phyloP scores from a whole-genome alignment of 805 yeast species.

The Starmerella apicola region DNA sequence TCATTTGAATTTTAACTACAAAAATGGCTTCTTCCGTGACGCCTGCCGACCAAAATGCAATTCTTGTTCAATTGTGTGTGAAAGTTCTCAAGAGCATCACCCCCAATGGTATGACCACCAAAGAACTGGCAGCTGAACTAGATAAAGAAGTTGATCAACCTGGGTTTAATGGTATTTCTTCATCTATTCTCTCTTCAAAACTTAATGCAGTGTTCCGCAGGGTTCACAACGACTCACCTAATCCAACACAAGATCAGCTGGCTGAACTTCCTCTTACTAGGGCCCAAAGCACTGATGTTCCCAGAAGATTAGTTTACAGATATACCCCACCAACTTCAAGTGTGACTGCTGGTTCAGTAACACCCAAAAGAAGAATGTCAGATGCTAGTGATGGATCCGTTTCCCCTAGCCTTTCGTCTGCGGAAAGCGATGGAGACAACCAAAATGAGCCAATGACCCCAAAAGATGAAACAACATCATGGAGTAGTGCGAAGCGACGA shows the following conservation, averaged over 20 bases:
- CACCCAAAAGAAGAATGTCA: constrained; percentile 1
- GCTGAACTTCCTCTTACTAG: constrained; percentile 24
- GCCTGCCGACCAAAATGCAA: constrained; percentile 8
- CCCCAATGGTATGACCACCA: constrained; percentile 25
- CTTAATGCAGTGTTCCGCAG: constrained; percentile 26
- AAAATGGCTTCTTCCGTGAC: no score
- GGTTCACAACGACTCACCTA: constrained; percentile 20
- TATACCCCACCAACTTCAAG: constrained; percentile 15
- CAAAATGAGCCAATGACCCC: constrained; percentile 11
- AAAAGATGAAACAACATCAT: constrained; percentile 3
- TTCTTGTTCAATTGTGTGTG: constrained; percentile 22
- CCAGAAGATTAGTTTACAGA: constrained; percentile 24
- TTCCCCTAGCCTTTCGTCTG: background rate
- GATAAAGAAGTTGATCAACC: constrained; percentile 11
- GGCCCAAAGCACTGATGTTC: constrained; percentile 21
- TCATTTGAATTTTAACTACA: no score
- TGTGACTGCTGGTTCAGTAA: constrained; percentile 1
- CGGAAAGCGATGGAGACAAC: background rate
- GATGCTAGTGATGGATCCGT: background rate
- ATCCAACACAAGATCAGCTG: constrained; percentile 15
- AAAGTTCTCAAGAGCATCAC: constrained; percentile 16
- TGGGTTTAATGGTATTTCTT: constrained; percentile 22
- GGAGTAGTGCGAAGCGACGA: background rate
- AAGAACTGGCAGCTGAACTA: constrained; percentile 22
- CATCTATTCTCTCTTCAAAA: constrained; percentile 26